These are phyloP conservation scores for Marchantia polymorpha DNA, from an alignment of 225 moss, liverwort and hornwort species.

Conservation along the genomic window DNA sequence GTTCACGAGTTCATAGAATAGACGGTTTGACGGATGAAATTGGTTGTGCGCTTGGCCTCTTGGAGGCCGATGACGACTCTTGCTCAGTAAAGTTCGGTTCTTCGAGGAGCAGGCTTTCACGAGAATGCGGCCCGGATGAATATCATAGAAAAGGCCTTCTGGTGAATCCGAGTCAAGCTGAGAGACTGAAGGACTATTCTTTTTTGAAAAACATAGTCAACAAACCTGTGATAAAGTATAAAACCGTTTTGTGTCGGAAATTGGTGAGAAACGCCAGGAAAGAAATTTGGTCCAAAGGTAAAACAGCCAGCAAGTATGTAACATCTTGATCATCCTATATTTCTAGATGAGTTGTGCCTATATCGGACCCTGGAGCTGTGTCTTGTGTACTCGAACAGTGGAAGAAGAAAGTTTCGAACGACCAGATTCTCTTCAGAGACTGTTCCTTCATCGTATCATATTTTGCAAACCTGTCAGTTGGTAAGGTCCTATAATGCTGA, in stretches of 20 bases:
- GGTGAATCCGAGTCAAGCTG: neutral
- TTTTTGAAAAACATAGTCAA: slow-evolving; percentile 14
- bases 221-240: slow-evolving; percentile 30
- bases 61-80: slow-evolving; percentile 3
- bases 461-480: too few relatives aligned
- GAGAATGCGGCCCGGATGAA: neutral
- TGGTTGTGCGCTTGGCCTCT: neutral
- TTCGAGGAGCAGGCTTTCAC: neutral
- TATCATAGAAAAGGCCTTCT: neutral
- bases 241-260: slow-evolving; percentile 36
- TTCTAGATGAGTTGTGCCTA: too few relatives aligned
- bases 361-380: too few relatives aligned
- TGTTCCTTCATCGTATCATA: too few relatives aligned
- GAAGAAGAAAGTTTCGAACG: too few relatives aligned
- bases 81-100: neutral
- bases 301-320: too few relatives aligned
- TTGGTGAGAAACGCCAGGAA: slow-evolving; percentile 34
- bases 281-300: slow-evolving; percentile 35
- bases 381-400: too few relatives aligned
- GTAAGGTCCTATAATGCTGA: too few relatives aligned
- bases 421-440: too few relatives aligned
- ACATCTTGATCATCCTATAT: too few relatives aligned
- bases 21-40: neutral
- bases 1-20: neutral
- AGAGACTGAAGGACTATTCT: neutral